These are phyloP conservation scores for Kalmusia sp. DNA, from an alignment of 2,329 filamentous ascomycete genomes.

Conservation along the genomic window DNA sequence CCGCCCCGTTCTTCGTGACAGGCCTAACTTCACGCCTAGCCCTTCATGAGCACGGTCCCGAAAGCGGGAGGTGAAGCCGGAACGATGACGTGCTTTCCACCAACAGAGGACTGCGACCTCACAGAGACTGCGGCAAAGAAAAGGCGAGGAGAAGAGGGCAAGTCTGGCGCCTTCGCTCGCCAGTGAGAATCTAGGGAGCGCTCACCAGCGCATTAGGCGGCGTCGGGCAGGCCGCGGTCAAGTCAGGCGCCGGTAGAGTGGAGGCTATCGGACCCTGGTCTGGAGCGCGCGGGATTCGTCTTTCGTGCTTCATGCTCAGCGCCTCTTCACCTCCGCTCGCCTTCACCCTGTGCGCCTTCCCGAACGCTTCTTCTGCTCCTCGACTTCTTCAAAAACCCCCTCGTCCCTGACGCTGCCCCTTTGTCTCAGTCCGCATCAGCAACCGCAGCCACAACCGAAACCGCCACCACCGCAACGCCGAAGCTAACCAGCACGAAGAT, in stretches of 20 bases:
- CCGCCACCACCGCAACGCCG: background rate
- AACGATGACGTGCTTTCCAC: slow-evolving; percentile 3
- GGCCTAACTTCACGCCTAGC: too few relatives aligned
- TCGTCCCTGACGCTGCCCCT: too few relatives aligned
- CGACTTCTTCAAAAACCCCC: slow-evolving; percentile 7
- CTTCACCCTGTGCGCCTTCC: slow-evolving; percentile 1
- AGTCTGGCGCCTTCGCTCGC: background rate
- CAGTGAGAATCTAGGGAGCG: background rate
- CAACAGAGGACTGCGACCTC: background rate
- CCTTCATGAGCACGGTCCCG: too few relatives aligned
- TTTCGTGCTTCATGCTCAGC: slow-evolving; percentile 3
- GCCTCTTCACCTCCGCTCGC: background rate
- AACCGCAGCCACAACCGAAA: background rate
- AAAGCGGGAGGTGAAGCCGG: slow-evolving; percentile 22
- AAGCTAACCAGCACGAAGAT: background rate
- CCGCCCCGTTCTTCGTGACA: too few relatives aligned
- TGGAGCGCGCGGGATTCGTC: background rate
- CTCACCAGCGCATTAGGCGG: background rate
- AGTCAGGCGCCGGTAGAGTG: slow-evolving; percentile 2
- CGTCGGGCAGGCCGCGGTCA: background rate
- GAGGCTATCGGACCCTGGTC: slow-evolving; percentile 3
- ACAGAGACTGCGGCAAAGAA: background rate
- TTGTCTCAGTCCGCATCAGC: background rate
- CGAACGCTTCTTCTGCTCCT: background rate
- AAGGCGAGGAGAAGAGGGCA: background rate